These are phyloP conservation scores for Colletotrichum cordylinicola DNA, from an alignment of 2,329 filamentous ascomycete genomes.

Conservation along the genomic window DNA sequence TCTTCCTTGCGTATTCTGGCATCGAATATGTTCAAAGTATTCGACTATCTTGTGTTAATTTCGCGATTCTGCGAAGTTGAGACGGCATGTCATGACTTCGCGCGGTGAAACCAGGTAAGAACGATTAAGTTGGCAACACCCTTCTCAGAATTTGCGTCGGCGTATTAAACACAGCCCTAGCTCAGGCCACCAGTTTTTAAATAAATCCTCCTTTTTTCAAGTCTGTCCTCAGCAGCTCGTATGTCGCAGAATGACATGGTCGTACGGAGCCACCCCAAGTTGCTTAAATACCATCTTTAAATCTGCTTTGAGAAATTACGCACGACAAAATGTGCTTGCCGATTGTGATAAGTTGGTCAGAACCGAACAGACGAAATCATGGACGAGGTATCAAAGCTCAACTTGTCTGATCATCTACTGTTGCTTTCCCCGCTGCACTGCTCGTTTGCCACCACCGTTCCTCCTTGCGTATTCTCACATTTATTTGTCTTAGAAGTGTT, in stretches of 20 bases:
- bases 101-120: too few relatives aligned
- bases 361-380: too few relatives aligned
- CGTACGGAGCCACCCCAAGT: not conserved
- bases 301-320: not conserved
- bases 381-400: too few relatives aligned
- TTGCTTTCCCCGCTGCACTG: fast-evolving
- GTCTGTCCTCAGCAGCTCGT: fast-evolving
- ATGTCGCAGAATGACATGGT: fast-evolving
- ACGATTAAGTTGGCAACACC: too few relatives aligned
- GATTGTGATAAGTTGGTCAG: too few relatives aligned
- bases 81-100: not conserved
- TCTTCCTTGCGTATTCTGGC: not conserved
- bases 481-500: too few relatives aligned
- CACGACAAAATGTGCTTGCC: too few relatives aligned
- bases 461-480: too few relatives aligned
- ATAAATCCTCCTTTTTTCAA: not conserved
- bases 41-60: fast-evolving
- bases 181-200: too few relatives aligned
- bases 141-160: not conserved
- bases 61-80: fast-evolving
- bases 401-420: fast-evolving
- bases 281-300: not conserved
- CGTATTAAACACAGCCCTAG: fast-evolving
- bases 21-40: not conserved
- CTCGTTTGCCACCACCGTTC: too few relatives aligned